Evolutionary conservation across 768 basidiomycete species (phyloP).

Genomic region (Leccinum pellstonianum): DNA sequence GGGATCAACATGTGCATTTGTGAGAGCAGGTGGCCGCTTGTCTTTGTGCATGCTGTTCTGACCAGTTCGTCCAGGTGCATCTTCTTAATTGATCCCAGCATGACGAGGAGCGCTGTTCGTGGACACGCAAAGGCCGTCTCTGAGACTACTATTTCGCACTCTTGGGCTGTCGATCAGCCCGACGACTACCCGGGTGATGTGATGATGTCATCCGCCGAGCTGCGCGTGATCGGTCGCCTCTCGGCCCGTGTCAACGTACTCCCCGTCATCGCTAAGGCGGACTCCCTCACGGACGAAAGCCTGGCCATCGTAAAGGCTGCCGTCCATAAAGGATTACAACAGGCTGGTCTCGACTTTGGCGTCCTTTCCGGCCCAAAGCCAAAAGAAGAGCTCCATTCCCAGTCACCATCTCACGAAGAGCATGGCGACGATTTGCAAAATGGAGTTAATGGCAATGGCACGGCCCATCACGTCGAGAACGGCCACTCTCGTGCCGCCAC

Average conservation of each 20-base stretch:
- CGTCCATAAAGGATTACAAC: conserved; percentile 63
- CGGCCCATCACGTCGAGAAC: conserved; percentile 31
- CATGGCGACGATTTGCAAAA: conserved; percentile 20
- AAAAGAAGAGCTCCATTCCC: conserved; percentile 11
- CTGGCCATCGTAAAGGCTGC: conserved; percentile 68
- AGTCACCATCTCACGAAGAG: conserved; percentile 19
- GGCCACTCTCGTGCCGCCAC: conserved; percentile 24
- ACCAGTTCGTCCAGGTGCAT: conserved; percentile 56
- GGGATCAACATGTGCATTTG: conserved; percentile 89
- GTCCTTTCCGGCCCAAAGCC: conserved; percentile 57
- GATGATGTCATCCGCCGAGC: conserved; percentile 74
- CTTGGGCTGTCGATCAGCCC: conserved; percentile 47
- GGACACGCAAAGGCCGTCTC: conserved; percentile 56
- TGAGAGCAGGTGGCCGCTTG: conserved; percentile 37
- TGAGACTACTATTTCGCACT: conserved; percentile 56
- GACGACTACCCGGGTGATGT: conserved; percentile 49
- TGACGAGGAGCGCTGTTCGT: conserved; percentile 52
- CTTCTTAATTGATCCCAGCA: conserved; percentile 82
- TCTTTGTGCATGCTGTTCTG: conserved; percentile 7
- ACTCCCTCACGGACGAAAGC: conserved; percentile 80
- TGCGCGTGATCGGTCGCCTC: conserved; percentile 75
- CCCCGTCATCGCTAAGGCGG: conserved; percentile 76
- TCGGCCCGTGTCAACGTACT: conserved; percentile 75
- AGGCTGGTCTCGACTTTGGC: conserved; percentile 72
- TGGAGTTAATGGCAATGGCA: conserved; percentile 26